Evolutionary conservation across 106 monocot genomes (phyloP).

Genomic region (Phalaenopsis aphrodite): DNA sequence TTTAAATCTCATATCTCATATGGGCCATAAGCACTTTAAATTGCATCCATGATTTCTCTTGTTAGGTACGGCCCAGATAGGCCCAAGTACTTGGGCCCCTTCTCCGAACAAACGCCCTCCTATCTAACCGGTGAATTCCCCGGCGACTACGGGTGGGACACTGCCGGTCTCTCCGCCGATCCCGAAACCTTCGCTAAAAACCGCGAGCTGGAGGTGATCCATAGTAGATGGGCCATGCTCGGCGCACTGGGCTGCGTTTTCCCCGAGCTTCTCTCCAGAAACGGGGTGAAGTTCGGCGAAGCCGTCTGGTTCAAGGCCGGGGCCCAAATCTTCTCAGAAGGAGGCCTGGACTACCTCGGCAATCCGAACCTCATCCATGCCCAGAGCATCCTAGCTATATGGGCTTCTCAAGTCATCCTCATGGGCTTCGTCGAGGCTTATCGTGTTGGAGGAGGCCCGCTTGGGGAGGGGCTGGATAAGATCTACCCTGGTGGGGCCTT

Average conservation of each 20-base stretch:
- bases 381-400: conserved; percentile 69
- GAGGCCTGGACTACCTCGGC: conserved; percentile 58
- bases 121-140: conserved; percentile 80
- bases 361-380: conserved; percentile 55
- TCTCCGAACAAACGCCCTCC: conserved; percentile 73
- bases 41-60: background rate
- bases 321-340: conserved; percentile 66
- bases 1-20: too few species aligned
- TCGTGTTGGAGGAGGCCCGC: conserved; percentile 59
- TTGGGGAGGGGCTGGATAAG: conserved; percentile 61
- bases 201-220: conserved; percentile 61
- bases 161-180: conserved; percentile 64
- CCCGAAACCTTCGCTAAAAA: conserved; percentile 75
- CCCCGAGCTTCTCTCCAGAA: conserved; percentile 55
- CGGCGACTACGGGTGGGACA: conserved; percentile 80
- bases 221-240: conserved; percentile 71
- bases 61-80: conserved; percentile 65
- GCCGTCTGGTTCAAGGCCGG: conserved; percentile 80
- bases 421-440: conserved; percentile 86
- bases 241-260: conserved; percentile 70
- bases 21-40: too few species aligned
- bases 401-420: conserved; percentile 62
- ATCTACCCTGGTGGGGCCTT: conserved; percentile 52
- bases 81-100: conserved; percentile 68
- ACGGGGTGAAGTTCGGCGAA: conserved; percentile 58